Conservation (phyloP, 805 yeast species). For the Starmera caribaea region DNA sequence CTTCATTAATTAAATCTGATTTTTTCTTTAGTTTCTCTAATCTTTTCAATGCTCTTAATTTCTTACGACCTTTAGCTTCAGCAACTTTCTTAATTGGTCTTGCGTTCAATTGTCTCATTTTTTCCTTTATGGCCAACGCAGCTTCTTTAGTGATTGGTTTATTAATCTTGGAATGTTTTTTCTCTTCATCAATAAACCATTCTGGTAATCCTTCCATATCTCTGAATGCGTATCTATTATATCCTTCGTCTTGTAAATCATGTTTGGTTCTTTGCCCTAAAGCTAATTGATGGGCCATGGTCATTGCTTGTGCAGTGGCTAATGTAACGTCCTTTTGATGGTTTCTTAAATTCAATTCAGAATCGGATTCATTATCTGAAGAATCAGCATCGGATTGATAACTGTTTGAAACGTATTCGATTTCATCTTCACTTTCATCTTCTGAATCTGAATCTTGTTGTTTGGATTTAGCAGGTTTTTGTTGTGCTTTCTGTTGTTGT, state of each 20-base stretch:
- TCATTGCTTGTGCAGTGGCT: slow-evolving; percentile 95
- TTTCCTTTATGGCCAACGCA: slow-evolving; percentile 65
- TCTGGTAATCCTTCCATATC: slow-evolving; percentile 86
- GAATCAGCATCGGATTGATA: too few relatives aligned
- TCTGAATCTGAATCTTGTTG: slow-evolving; percentile 12
- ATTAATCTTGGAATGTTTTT: slow-evolving; percentile 70
- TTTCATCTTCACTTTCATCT: slow-evolving; percentile 25
- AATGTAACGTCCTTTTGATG: slow-evolving; percentile 66
- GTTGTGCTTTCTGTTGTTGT: slow-evolving; percentile 1
- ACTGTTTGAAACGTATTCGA: slow-evolving; percentile 20
- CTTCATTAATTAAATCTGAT: slow-evolving; percentile 85
- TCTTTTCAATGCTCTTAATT: slow-evolving; percentile 81
- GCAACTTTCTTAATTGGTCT: slow-evolving; percentile 98
- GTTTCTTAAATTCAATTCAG: slow-evolving; percentile 35
- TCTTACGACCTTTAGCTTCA: slow-evolving; percentile 95
- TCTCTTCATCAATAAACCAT: slow-evolving; percentile 97
- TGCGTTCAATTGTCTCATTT: slow-evolving; percentile 76
- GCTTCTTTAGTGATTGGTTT: slow-evolving; percentile 96
- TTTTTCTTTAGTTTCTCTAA: slow-evolving; percentile 86
- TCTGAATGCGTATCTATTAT: slow-evolving; percentile 84
- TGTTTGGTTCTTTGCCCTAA: slow-evolving; percentile 77
- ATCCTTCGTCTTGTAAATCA: slow-evolving; percentile 86
- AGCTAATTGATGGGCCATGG: slow-evolving; percentile 92
- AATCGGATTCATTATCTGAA: slow-evolving; percentile 41
- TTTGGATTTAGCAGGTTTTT: neutral